Conservation (phyloP, 495 filamentous ascomycete genomes). For the Aspergillus ellipticus region DNA sequence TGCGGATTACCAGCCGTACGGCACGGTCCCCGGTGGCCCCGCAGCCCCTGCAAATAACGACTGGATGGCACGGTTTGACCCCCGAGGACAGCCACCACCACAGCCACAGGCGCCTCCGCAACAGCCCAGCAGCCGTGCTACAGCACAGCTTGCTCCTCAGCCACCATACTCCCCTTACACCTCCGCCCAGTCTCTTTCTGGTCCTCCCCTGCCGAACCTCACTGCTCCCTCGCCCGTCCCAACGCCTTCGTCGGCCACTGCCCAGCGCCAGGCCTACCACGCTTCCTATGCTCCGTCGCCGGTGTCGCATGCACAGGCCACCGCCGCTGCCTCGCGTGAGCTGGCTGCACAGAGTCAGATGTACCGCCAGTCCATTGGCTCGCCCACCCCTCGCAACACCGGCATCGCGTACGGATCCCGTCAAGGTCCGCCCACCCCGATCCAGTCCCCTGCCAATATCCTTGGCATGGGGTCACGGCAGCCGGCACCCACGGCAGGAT, state of each 20-base stretch:
- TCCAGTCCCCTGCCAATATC: constrained; percentile 30
- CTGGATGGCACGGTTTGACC: constrained; percentile 48
- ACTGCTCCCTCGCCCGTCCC: constrained; percentile 37
- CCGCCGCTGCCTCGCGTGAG: constrained; percentile 30
- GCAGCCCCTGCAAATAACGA: constrained; percentile 35
- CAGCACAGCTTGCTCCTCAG: constrained; percentile 24
- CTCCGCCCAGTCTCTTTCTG: constrained; percentile 24
- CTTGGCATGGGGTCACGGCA: constrained; percentile 34
- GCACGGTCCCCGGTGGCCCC: constrained; percentile 21
- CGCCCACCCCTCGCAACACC: constrained; percentile 33
- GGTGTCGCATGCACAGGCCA: constrained; percentile 21
- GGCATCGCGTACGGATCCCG: constrained; percentile 32
- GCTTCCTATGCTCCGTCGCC: constrained; percentile 32
- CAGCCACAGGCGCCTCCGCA: constrained; percentile 25
- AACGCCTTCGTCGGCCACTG: constrained; percentile 35
- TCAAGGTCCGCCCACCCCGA: constrained; percentile 31
- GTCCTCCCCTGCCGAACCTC: constrained; percentile 24
- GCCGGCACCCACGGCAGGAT: constrained; percentile 23
- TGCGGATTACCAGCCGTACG: constrained; percentile 34
- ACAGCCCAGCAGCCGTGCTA: constrained; percentile 22
- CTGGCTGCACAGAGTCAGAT: constrained; percentile 25
- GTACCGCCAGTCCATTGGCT: constrained; percentile 29
- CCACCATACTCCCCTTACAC: constrained; percentile 30
- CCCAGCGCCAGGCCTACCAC: constrained; percentile 36
- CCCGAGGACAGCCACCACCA: constrained; percentile 33